Base-by-base conservation (phyloP, 1,139 yeast species). In the Suhomyces atakaporum region DNA sequence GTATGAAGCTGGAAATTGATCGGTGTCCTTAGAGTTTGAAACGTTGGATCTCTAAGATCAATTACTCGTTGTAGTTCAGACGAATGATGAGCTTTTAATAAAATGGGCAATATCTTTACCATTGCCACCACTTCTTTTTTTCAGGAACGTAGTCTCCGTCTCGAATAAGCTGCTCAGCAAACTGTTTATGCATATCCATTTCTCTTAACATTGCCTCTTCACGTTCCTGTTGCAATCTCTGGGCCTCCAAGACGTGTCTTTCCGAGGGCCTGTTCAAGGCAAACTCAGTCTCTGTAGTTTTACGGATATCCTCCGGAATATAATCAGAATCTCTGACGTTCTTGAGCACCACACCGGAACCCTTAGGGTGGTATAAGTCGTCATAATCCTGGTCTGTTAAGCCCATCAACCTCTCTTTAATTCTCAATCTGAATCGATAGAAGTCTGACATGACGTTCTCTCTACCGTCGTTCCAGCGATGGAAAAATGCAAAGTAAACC, bases 381-480 rank as follows among this genome's bases (percentile, higher is more conserved):
- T 78, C 79, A 50, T 68, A 68, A 50, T 86, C 90, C 43, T 72
- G 73, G 16, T 74, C 79, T 3, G 73, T 61, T 42, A 86, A 63
- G 2, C 84, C 84, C 25, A 75, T 50, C 5, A 81, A 36, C 38
- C 58, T 49, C 44, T 81, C 82, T 50, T 84, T 77, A 33, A 75
- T 38, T 25, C 72, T 60, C 33, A 86, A 69, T 45, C 87, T 79
- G 25, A 70, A 61, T 36, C 92, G 60, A 56, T 85, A 80, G 35
- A 85, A 79, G 33, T 75, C 79, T 9, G 86, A 73, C 59, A 86
- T 81, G 3, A 84, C 79, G 50, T 85, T 82, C 45, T 86, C 94
- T 48, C 78, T 75, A 7, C 90, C 90, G 40, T 86, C 94, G 54
- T 87, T 85, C 95, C 95, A 86, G 38, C 90, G 68, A 56, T 82